Base-by-base conservation (phyloP, 768 basidiomycete genomes). In the Agaricus sinodeliciosus region DNA sequence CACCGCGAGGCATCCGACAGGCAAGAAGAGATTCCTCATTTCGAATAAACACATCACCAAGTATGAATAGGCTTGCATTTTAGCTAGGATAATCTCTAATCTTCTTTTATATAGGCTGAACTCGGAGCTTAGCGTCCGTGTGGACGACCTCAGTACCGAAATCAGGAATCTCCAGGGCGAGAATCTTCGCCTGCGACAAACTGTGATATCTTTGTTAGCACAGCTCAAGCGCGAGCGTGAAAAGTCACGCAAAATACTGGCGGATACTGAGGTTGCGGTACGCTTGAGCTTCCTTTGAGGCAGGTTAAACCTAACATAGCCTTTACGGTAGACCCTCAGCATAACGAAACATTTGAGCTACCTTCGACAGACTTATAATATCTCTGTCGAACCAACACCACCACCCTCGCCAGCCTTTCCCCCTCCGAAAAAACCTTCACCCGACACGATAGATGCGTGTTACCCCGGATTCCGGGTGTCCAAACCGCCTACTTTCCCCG, bases 21-120 rank as follows among this genome's bases (percentile, higher is more conserved):
- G 91, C 75, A 91, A 91, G 83, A 90, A 89, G 82, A 91, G 90
- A 72, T 91, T 90, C 62, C 75, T 92, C 18, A 83, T 90, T 55
- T 88, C 89, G 54, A 92, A 92, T 71, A 91, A 90, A 69, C 90
- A 91, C 69, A 92, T 92, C 64, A 90, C 90, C 22, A 92, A 91
- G 89, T 90, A 39, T 11, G 25, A 28, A 60, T 36, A 78, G 66
- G 26, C n/a, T 26, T 36, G 27, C n/a, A 36, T 49, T 18, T 41
- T 13, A 2, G 11, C 39, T 35, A 40, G 16, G 35, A 42, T 28
- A 22, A 15, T 53, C 11, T 31, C 31, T 26, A 15, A 19, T 40
- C 18, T 16, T 43, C 25, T 26, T 6, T 9, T 4, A 11, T n/a
- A 15, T 59, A 91, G 89, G 65, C 82, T 91, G 57, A 92, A 92